phyloP scores from a whole-genome alignment of 1,139 yeast species.

The Pichia sp. region DNA sequence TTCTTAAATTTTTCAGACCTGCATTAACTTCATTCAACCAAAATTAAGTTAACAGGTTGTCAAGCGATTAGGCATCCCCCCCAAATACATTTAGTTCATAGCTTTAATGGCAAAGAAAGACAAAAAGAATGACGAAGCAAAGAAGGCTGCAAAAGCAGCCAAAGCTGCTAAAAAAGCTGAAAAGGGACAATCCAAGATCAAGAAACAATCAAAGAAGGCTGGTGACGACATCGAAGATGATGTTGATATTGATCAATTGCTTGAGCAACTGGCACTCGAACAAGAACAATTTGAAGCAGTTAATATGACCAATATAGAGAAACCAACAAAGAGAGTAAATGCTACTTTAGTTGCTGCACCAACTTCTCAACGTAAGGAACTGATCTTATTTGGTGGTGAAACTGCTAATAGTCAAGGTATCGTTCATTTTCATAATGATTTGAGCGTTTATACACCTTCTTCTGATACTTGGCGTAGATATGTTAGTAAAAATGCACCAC shows the following conservation, averaged over 20 bases:
- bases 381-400: constrained; percentile 89
- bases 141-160: constrained; percentile 81
- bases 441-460: constrained; percentile 66
- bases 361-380: constrained; percentile 65
- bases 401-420: constrained; percentile 42
- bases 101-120: constrained; percentile 72
- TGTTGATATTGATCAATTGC: constrained; percentile 76
- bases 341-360: constrained; percentile 75
- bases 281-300: constrained; percentile 77
- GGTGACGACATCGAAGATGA: constrained; percentile 76
- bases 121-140: constrained; percentile 81
- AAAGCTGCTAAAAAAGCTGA: constrained; percentile 69
- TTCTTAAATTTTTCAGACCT: no score
- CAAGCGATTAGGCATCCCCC: no score
- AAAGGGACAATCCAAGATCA: constrained; percentile 67
- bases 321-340: constrained; percentile 66
- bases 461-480: constrained; percentile 76
- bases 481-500: constrained; percentile 78
- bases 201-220: constrained; percentile 66
- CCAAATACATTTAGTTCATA: not conserved
- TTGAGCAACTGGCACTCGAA: constrained; percentile 69
- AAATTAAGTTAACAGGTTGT: no score
- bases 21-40: no score
- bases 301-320: constrained; percentile 45
- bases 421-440: constrained; percentile 72